Evolutionary conservation across 2,329 filamentous ascomycete species (phyloP).

Genomic region (Talaromyces sp.): DNA sequence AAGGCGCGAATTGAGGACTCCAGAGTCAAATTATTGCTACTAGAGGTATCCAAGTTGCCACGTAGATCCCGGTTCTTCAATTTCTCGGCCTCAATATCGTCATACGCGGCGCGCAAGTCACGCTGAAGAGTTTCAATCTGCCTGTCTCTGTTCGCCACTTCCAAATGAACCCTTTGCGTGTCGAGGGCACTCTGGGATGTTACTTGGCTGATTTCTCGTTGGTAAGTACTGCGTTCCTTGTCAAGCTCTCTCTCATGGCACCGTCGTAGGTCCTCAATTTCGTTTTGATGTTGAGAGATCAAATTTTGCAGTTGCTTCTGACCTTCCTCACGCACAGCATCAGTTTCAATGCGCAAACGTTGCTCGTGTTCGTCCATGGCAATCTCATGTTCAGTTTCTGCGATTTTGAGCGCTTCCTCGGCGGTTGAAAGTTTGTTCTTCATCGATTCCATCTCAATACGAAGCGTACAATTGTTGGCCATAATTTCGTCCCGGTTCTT

Average conservation of each 20-base stretch:
- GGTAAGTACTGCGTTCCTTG: slow-evolving; percentile 50
- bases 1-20: slow-evolving; percentile 74
- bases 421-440: slow-evolving; percentile 51
- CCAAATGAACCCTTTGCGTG: slow-evolving; percentile 41
- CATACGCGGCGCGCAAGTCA: slow-evolving; percentile 40
- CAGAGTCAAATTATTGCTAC: slow-evolving; percentile 61
- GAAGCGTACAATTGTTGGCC: slow-evolving; percentile 54
- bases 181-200: slow-evolving; percentile 33
- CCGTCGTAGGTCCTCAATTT: slow-evolving; percentile 62
- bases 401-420: slow-evolving; percentile 51
- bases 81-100: slow-evolving; percentile 60
- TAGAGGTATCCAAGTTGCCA: slow-evolving; percentile 57
- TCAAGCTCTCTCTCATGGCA: slow-evolving; percentile 65
- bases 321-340: slow-evolving; percentile 41
- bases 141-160: slow-evolving; percentile 53
- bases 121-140: slow-evolving; percentile 47
- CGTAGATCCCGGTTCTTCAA: slow-evolving; percentile 57
- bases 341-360: slow-evolving; percentile 48
- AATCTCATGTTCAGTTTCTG: slow-evolving; percentile 50
- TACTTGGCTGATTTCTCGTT: slow-evolving; percentile 40
- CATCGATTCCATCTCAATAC: slow-evolving; percentile 64
- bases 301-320: slow-evolving; percentile 57
- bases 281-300: slow-evolving; percentile 62
- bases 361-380: slow-evolving; percentile 52
- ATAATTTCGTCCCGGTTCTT: slow-evolving; percentile 49